phyloP scores from a whole-genome alignment of 495 filamentous ascomycete genomes.

The Aspergillus nidulans region DNA sequence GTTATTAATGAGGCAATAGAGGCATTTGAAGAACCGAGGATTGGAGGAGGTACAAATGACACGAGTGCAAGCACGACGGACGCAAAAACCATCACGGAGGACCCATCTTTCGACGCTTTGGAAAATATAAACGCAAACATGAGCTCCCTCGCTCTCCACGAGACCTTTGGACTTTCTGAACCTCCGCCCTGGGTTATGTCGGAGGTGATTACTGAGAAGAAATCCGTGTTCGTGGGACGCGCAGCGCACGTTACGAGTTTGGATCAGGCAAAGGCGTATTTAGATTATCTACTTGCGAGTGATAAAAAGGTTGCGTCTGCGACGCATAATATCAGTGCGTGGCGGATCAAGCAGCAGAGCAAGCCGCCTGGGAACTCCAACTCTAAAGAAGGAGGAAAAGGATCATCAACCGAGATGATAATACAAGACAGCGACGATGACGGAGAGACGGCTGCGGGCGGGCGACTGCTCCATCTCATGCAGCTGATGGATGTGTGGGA shows the following conservation, averaged over 20 bases:
- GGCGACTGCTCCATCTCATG: conserved; percentile 79
- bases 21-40: conserved; percentile 44
- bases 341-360: conserved; percentile 47
- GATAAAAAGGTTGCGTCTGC: conserved; percentile 81
- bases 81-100: neutral
- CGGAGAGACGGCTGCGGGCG: conserved; percentile 91
- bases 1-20: conserved; percentile 59
- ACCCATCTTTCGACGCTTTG: neutral
- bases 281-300: conserved; percentile 67
- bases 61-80: conserved; percentile 1
- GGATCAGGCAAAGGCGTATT: conserved; percentile 60
- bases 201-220: conserved; percentile 68
- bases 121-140: neutral
- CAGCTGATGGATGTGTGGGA: conserved; percentile 94
- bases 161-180: conserved; percentile 33
- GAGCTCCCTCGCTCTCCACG: conserved; percentile 24
- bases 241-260: conserved; percentile 61
- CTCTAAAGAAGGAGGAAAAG: conserved; percentile 17
- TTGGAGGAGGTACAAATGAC: conserved; percentile 23
- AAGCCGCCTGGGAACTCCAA: conserved; percentile 24
- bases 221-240: conserved; percentile 82
- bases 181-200: conserved; percentile 64
- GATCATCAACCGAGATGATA: conserved; percentile 41
- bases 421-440: conserved; percentile 95
- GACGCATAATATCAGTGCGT: conserved; percentile 85